phyloP scores from a whole-genome alignment of 2,329 filamentous ascomycete genomes.

The Sporothrix brunneoviolacea region DNA sequence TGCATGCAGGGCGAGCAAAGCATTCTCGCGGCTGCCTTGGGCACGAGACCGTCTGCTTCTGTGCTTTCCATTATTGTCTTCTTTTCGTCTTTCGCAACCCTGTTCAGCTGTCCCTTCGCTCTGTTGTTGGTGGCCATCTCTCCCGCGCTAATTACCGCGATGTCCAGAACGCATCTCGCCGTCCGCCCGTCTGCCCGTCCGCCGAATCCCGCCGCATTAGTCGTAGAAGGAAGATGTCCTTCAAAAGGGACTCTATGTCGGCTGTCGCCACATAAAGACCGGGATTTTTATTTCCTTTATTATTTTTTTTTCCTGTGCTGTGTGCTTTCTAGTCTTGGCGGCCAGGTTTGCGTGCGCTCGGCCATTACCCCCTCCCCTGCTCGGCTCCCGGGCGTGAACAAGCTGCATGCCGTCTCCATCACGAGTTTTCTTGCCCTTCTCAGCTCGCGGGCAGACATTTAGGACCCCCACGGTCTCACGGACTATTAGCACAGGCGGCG shows the following conservation, averaged over 20 bases:
- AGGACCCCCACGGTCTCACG: no score
- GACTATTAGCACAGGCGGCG: no score
- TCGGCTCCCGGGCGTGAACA: not conserved
- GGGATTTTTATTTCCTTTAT: no score
- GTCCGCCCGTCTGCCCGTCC: conserved; percentile 1
- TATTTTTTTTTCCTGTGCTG: not conserved
- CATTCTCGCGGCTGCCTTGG: no score
- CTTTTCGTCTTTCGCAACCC: no score
- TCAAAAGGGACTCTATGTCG: no score
- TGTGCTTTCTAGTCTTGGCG: not conserved
- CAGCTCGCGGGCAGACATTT: conserved; percentile 3
- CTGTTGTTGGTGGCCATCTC: not conserved
- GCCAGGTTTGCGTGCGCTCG: not conserved
- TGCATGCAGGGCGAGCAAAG: no score
- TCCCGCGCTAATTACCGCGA: not conserved
- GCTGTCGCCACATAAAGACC: no score
- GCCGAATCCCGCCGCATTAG: not conserved
- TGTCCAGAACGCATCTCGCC: not conserved
- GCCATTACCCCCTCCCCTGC: no score
- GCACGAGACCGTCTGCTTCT: no score
- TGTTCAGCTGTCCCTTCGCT: not conserved
- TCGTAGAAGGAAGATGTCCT: no score
- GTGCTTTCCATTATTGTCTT: no score
- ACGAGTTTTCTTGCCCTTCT: conserved; percentile 10
- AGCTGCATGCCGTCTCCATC: conserved; percentile 2